Evolutionary conservation across 2,329 filamentous ascomycete species (phyloP), one percentile per base, ranked within the genome.

Genomic region (Exophiala xenobiotica): DNA sequence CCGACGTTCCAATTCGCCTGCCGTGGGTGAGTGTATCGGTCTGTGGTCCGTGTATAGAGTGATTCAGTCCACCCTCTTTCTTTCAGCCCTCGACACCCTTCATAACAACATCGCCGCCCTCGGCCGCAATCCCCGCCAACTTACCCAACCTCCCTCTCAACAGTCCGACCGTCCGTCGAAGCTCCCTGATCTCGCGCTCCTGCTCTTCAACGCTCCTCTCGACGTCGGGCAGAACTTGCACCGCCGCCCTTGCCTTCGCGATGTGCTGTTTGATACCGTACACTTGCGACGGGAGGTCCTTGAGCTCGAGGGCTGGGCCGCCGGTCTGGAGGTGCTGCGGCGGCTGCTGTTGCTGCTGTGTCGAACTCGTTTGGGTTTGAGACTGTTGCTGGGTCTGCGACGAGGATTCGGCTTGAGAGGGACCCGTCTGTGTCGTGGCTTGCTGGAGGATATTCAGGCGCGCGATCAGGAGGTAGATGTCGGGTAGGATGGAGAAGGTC

Each of bases 221-320:
- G n/a, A 74, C 63, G 56, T 76, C 74, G 7, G 73, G 72, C 31
- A 77, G 58, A n/a, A 33, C 43, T 42, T 69, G 66, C 8, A 76
- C 67, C 8, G 71, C 69, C 2, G 61, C 78, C 43, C 87, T 78
- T 43, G 91, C 90, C 60, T 85, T 86, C 67, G 90, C 86, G 52
- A 97, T 80, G 70, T 89, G 88, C 70, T 91, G 85, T 70, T 89
- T 91, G 62, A 96, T 77, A 27, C 81, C 79, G 64, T 90, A 87
- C 1, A 88, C 87, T 27, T 88, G 89, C 2, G 83, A 80, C 2
- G 87, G 83, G 12, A 97, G 80, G 61, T 95, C 87, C 68, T 95
- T 95, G 56, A 81, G 76, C 54, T 83, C 78, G 39, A 85, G 70
- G 14, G 76, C 70, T 16, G 46, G 37, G 20, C 39, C 48, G n/a